Percentiles rank a stretch among this genome's conserved stretches.
Conservation (phyloP, 768 basidiomycete species). For the Boletus pseudopeckii region DNA sequence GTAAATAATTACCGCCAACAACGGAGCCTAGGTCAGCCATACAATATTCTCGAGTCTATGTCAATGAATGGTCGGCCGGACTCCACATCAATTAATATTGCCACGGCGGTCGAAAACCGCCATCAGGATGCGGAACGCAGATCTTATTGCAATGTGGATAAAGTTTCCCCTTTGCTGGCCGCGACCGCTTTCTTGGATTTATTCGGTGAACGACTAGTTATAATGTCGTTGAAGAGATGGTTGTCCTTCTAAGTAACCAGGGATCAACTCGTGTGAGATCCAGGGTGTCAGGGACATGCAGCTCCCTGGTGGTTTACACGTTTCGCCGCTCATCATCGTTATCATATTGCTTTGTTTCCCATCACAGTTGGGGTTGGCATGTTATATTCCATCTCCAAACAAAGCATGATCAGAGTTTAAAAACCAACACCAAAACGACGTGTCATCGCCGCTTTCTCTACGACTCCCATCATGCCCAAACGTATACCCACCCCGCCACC, state of each 20-base stretch:
- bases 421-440: background rate
- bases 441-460: background rate
- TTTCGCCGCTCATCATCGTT: background rate
- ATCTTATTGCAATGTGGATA: background rate
- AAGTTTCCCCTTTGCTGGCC: background rate
- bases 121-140: background rate
- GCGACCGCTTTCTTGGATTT: background rate
- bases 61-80: background rate
- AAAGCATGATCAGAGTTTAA: background rate
- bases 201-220: background rate
- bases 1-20: background rate
- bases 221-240: background rate
- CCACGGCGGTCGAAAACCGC: background rate
- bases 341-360: background rate
- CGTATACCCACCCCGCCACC: conserved; percentile 42
- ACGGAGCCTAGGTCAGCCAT: background rate
- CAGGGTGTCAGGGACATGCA: background rate
- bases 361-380: background rate
- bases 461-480: conserved; percentile 35
- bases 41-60: background rate
- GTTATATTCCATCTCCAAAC: conserved; percentile 2
- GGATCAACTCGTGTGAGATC: background rate
- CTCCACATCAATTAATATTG: background rate
- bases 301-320: background rate
- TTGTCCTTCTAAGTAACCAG: background rate